phyloP scores from a whole-genome alignment of 164 flowering plant genomes.

The Tetrastigma voinierianum region DNA sequence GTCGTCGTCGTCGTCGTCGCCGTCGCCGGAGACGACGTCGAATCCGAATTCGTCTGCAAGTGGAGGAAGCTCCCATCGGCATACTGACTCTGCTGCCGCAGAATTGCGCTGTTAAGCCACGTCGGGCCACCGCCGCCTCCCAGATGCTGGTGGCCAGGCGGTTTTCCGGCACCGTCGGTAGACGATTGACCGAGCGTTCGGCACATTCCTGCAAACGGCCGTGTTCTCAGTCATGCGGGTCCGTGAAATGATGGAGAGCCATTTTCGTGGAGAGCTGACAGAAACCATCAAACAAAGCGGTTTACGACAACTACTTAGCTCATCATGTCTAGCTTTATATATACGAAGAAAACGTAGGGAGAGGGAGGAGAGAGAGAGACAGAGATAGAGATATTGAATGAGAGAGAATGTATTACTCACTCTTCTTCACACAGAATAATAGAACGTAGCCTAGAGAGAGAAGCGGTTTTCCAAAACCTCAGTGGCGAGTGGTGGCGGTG shows the following conservation, averaged over 20 bases:
- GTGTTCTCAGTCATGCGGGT: conserved; percentile 28
- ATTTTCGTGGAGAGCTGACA: conserved; percentile 42
- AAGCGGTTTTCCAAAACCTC: too few species aligned
- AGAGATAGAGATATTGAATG: too few species aligned
- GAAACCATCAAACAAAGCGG: conserved; percentile 29
- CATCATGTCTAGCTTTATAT: too few species aligned
- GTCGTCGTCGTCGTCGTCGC: not conserved
- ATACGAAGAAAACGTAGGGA: too few species aligned
- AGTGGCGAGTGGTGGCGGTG: too few species aligned
- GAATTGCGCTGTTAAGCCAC: conserved; percentile 56
- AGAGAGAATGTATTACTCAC: too few species aligned
- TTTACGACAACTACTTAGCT: too few species aligned
- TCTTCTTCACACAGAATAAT: too few species aligned
- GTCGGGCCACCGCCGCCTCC: conserved; percentile 32
- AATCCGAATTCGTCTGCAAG: conserved; percentile 39
- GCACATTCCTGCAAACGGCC: conserved; percentile 20
- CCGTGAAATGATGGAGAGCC: conserved; percentile 41
- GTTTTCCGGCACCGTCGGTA: conserved; percentile 14
- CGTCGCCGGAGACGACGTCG: conserved; percentile 22
- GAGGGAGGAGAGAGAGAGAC: too few species aligned
- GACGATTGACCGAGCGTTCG: conserved; percentile 20
- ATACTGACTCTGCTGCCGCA: conserved; percentile 41
- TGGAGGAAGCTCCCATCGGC: conserved; percentile 42
- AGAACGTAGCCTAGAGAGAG: too few species aligned
- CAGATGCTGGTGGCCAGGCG: conserved; percentile 12